These are phyloP conservation scores for Scleroderma bovista DNA, from an alignment of 768 basidiomycete genomes.

Conservation along the genomic window DNA sequence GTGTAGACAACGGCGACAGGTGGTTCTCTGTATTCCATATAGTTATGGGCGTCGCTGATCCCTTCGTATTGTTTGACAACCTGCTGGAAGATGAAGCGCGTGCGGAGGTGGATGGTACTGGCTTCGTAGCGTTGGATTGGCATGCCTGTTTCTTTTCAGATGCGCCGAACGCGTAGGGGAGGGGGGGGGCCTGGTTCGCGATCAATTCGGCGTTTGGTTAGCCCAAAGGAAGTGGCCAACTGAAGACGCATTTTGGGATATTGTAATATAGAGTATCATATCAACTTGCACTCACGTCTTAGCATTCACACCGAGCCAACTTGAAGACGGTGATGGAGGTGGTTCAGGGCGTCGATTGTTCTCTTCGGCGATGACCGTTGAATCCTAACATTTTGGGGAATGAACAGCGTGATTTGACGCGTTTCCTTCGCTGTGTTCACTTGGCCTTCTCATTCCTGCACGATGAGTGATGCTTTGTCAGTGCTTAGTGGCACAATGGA, in stretches of 20 bases:
- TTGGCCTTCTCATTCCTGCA: not conserved
- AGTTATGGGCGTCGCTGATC: conserved; percentile 30
- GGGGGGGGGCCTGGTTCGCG: not conserved
- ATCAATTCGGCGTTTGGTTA: not conserved
- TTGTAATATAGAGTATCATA: not conserved
- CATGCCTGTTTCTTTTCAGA: not conserved
- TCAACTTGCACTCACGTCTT: not conserved
- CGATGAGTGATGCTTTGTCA: not conserved
- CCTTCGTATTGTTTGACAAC: not conserved
- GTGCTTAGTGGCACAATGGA: not conserved
- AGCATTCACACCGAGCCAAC: not conserved
- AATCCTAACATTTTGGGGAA: not conserved
- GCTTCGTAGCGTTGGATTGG: not conserved
- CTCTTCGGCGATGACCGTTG: not conserved
- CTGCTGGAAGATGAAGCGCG: not conserved
- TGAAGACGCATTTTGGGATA: not conserved
- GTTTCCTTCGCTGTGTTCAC: not conserved
- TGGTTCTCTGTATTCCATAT: conserved; percentile 26
- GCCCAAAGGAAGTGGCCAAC: not conserved
- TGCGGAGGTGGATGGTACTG: not conserved
- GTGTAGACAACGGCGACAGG: conserved; percentile 35
- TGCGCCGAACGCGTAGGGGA: not conserved
- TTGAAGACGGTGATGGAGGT: not conserved
- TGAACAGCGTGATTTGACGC: not conserved
- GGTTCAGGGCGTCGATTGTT: not conserved